Percentiles rank a stretch among this genome's conserved stretches.
Evolutionary conservation across 495 filamentous ascomycete genomes (phyloP).

Genomic region (Penicillium taxi): DNA sequence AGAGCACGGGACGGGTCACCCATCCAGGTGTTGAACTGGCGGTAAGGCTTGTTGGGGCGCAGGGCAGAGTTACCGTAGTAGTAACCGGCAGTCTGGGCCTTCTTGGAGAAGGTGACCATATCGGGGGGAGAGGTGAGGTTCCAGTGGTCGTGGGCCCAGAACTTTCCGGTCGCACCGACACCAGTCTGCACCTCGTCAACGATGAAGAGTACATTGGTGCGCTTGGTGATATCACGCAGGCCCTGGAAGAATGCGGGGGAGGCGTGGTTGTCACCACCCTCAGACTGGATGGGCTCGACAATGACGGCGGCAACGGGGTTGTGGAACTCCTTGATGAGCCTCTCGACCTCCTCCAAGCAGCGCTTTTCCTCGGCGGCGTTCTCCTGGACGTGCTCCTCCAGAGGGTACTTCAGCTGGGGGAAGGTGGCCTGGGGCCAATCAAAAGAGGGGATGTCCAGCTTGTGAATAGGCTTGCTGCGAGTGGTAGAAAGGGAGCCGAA

Average conservation of each 20-base stretch:
- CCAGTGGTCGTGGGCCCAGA: constrained; percentile 99
- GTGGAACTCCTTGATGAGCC: constrained; percentile 73
- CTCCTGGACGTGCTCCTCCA: constrained; percentile 72
- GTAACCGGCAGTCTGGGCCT: constrained; percentile 96
- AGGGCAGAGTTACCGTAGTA: constrained; percentile 84
- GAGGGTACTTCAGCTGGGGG: constrained; percentile 81
- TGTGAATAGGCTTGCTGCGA: constrained; percentile 94
- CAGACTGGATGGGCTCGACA: constrained; percentile 94
- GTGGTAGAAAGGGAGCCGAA: constrained; percentile 91
- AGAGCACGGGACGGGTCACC: constrained; percentile 87
- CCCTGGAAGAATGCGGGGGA: constrained; percentile 86
- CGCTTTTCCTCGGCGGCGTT: constrained; percentile 78
- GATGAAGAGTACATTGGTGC: constrained; percentile 82
- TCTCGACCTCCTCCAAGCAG: constrained; percentile 83
- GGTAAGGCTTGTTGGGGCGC: constrained; percentile 97
- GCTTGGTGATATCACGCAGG: constrained; percentile 77
- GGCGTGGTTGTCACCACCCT: constrained; percentile 98
- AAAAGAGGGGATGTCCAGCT: constrained; percentile 96
- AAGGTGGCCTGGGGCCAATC: constrained; percentile 97
- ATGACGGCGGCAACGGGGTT: constrained; percentile 83
- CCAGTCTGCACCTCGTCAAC: constrained; percentile 99
- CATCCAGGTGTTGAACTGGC: constrained; percentile 99
- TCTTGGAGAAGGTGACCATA: constrained; percentile 99
- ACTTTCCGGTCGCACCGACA: constrained; percentile 84
- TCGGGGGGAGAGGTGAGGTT: constrained; percentile 75